A percentile compares a stretch with the other conserved stretches of the same genome.
These are phyloP conservation scores for Crithidia bombi DNA, from an alignment of 208 protist genomes.

Conservation along the genomic window DNA sequence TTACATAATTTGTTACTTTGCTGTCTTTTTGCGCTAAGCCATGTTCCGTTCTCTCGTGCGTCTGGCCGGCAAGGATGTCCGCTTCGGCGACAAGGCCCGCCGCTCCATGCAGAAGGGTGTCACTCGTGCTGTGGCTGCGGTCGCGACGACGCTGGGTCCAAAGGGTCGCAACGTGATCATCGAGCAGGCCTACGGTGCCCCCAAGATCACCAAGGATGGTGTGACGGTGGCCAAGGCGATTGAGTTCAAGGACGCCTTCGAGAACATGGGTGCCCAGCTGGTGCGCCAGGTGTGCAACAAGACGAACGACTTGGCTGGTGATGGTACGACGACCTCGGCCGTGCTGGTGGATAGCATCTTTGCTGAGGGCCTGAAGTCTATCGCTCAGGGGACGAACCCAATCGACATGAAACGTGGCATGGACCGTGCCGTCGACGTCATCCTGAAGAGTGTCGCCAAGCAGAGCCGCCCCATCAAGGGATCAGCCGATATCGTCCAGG, in stretches of 20 bases:
- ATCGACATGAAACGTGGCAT: slow-evolving; percentile 99
- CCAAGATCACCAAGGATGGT: slow-evolving; percentile 99
- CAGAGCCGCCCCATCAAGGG: slow-evolving; percentile 94
- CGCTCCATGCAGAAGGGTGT: slow-evolving; percentile 96
- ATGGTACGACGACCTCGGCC: slow-evolving; percentile 99
- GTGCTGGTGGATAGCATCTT: slow-evolving; percentile 98
- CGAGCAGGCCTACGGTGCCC: slow-evolving; percentile 97
- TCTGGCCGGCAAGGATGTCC: slow-evolving; percentile 93
- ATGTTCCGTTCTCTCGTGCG: slow-evolving; percentile 66
- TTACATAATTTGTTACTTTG: slow-evolving; percentile 16
- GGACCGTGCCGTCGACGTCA: slow-evolving; percentile 92
- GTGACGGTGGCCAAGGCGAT: slow-evolving; percentile 99
- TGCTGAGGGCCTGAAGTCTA: slow-evolving; percentile 96
- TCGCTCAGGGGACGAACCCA: slow-evolving; percentile 98
- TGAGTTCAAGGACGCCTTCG: slow-evolving; percentile 97
- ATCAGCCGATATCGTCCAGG: slow-evolving; percentile 96
- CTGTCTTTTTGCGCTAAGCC: background rate
- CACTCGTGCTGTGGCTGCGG: slow-evolving; percentile 95
- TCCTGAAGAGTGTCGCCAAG: slow-evolving; percentile 88
- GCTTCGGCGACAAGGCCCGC: slow-evolving; percentile 94
- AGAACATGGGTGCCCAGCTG: slow-evolving; percentile 99
- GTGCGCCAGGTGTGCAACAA: slow-evolving; percentile 97
- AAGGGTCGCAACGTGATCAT: slow-evolving; percentile 99
- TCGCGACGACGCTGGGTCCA: slow-evolving; percentile 98
- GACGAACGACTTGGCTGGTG: slow-evolving; percentile 98